Conservation (phyloP, 2,329 filamentous ascomycete genomes). For the Aspergillus tanneri region DNA sequence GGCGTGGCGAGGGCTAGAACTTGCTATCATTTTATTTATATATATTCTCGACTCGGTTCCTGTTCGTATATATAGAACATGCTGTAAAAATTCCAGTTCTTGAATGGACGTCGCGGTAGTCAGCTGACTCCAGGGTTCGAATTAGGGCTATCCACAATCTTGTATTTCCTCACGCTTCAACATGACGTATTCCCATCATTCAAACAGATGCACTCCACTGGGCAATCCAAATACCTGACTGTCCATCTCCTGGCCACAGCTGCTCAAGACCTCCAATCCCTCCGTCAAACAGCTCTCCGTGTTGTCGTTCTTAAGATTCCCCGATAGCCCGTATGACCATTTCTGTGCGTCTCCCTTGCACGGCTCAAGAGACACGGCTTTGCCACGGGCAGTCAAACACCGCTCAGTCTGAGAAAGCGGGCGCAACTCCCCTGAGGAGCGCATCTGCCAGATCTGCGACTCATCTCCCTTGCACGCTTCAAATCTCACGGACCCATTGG, state of each 20-base stretch:
- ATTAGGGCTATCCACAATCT: no score
- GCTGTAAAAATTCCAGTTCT: no score
- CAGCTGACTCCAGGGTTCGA: no score
- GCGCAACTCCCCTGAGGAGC: constrained; percentile 36
- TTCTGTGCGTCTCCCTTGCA: constrained; percentile 30
- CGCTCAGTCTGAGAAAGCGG: constrained; percentile 36
- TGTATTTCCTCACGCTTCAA: no score
- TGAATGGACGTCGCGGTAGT: no score
- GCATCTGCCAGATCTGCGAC: constrained; percentile 47
- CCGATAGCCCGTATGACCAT: constrained; percentile 48
- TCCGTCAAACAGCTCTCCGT: constrained; percentile 44
- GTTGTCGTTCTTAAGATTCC: constrained; percentile 43
- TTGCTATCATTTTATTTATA: no score
- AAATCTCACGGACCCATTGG: constrained; percentile 32
- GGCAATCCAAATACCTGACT: constrained; percentile 51
- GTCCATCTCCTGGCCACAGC: constrained; percentile 42
- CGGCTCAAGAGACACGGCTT: constrained; percentile 15
- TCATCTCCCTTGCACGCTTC: constrained; percentile 40
- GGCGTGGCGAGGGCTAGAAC: no score
- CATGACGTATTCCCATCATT: no score
- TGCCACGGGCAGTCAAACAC: constrained; percentile 32
- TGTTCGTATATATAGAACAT: no score
- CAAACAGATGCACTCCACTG: constrained; percentile 40
- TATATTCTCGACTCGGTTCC: no score
- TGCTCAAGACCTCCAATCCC: constrained; percentile 22